phyloP scores from a whole-genome alignment of 2,329 filamentous ascomycete genomes.

The Meredithiella fracta region DNA sequence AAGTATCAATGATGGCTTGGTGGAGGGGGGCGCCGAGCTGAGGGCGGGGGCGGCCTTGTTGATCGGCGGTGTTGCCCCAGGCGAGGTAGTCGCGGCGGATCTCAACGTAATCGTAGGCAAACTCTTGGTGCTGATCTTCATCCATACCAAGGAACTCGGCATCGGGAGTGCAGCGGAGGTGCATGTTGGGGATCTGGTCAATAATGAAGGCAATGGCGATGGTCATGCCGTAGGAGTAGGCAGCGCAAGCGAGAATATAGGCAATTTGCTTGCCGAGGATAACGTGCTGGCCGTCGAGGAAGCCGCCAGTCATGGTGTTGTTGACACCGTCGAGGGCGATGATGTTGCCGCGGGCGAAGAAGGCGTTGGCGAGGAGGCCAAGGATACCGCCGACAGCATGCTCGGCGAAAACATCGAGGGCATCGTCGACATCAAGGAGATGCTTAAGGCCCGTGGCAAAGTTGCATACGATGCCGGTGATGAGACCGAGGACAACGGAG shows the following conservation, averaged over 20 bases:
- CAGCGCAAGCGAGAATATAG: conserved; percentile 49
- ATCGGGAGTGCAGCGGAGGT: conserved; percentile 65
- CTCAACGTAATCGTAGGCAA: conserved; percentile 82
- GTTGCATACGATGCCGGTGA: conserved; percentile 50
- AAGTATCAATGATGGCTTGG: background rate
- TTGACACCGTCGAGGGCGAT: conserved; percentile 66
- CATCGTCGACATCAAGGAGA: conserved; percentile 50
- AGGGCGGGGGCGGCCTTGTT: background rate
- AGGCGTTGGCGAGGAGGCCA: conserved; percentile 54
- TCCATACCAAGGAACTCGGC: conserved; percentile 79
- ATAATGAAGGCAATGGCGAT: conserved; percentile 58
- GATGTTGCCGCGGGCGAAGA: conserved; percentile 54
- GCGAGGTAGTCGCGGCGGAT: conserved; percentile 76
- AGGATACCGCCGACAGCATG: conserved; percentile 54
- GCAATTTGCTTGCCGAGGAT: conserved; percentile 67
- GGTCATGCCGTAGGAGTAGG: conserved; percentile 58
- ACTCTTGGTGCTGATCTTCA: conserved; percentile 78
- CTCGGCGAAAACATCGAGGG: conserved; percentile 56
- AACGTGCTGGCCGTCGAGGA: conserved; percentile 57
- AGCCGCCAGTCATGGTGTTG: conserved; percentile 49
- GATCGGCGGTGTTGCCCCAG: conserved; percentile 47
- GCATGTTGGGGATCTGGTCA: conserved; percentile 59
- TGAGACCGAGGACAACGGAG: conserved; percentile 47
- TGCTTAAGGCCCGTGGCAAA: conserved; percentile 52
- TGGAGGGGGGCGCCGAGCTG: background rate